Percentiles rank a stretch among this genome's conserved stretches.
These are phyloP conservation scores for Trichoderma breve DNA, from an alignment of 2,329 filamentous ascomycete genomes.

Conservation along the genomic window DNA sequence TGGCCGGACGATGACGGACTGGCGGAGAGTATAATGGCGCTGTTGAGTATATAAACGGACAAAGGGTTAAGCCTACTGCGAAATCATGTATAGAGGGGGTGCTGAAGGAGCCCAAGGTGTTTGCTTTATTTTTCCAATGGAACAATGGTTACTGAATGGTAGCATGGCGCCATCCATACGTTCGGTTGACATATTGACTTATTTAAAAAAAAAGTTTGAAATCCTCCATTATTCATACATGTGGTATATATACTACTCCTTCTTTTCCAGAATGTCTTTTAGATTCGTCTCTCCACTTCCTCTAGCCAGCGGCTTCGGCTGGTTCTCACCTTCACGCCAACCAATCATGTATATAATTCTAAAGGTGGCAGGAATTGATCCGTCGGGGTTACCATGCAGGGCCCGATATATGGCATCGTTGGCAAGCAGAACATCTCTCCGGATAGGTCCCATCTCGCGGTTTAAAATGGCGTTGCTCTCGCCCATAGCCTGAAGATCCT, in stretches of 20 bases:
- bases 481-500: slow-evolving; percentile 93
- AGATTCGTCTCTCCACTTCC: slow-evolving; percentile 86
- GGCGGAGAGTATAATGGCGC: slow-evolving; percentile 64
- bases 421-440: slow-evolving; percentile 80
- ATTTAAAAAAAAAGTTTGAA: neutral
- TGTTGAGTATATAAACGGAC: neutral
- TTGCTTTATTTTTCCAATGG: slow-evolving; percentile 4
- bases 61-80: neutral
- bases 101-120: neutral
- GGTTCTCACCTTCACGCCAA: slow-evolving; percentile 82
- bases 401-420: slow-evolving; percentile 84
- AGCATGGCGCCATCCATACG: neutral
- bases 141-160: neutral
- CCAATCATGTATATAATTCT: slow-evolving; percentile 98
- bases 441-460: slow-evolving; percentile 76
- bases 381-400: slow-evolving; percentile 80
- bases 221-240: neutral
- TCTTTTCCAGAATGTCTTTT: slow-evolving; percentile 69
- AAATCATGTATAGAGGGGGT: neutral
- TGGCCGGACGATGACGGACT: slow-evolving; percentile 92
- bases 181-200: neutral
- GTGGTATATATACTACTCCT: slow-evolving; percentile 31
- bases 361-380: slow-evolving; percentile 82
- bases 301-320: slow-evolving; percentile 75
- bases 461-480: slow-evolving; percentile 86